These are phyloP conservation scores for Cercospora brassicicola DNA, from an alignment of 2,329 filamentous ascomycete species.

Conservation along the genomic window DNA sequence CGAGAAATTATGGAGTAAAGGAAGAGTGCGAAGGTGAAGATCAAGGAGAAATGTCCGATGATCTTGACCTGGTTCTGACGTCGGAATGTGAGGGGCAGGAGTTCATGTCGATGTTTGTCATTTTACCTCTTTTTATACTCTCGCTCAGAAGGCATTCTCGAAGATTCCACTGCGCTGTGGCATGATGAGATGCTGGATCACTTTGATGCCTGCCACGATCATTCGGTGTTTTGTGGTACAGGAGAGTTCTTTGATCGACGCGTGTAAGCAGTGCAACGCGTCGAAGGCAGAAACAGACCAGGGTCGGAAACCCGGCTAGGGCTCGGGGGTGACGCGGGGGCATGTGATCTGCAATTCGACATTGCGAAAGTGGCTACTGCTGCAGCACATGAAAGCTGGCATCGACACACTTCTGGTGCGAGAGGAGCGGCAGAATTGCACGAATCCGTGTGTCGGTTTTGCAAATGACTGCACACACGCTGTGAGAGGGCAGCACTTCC, in stretches of 20 bases:
- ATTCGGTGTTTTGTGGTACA: neutral
- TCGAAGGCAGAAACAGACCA: too few species aligned
- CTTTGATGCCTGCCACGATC: neutral
- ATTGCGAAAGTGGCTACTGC: neutral
- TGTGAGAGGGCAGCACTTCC: slow-evolving; percentile 4
- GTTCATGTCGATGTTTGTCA: neutral
- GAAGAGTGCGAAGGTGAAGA: neutral
- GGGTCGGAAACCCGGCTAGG: neutral
- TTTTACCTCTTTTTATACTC: neutral
- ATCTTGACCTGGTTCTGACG: neutral
- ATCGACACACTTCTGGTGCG: neutral
- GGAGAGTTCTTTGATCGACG: neutral
- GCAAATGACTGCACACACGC: neutral
- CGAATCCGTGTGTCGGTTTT: neutral
- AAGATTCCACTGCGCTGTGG: neutral
- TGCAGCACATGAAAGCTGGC: slow-evolving; percentile 14
- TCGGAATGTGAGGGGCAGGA: neutral
- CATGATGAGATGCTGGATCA: neutral
- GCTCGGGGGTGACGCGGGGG: slow-evolving; percentile 3
- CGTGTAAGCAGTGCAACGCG: neutral
- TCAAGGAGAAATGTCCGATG: neutral
- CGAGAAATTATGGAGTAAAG: neutral
- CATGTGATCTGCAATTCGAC: slow-evolving; percentile 6
- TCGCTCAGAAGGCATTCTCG: neutral
- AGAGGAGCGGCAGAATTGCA: neutral